A percentile compares a stretch with the other conserved stretches of the same genome.
Conservation (phyloP, 331 rosid species). For the Pyracantha coccinea region DNA sequence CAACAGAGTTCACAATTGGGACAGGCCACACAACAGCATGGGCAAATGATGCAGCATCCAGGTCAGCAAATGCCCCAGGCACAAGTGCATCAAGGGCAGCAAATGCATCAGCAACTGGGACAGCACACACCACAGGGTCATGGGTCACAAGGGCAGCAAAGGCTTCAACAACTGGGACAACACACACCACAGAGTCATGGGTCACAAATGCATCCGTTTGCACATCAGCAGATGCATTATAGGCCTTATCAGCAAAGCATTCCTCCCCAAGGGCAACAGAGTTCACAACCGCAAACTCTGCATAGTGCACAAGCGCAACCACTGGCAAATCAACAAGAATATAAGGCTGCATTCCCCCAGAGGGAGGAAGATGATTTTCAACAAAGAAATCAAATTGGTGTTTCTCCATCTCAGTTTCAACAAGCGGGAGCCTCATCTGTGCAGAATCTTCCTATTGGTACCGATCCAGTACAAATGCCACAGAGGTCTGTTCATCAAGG, state of each 20-base stretch:
- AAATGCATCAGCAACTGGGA: slow-evolving; percentile 24
- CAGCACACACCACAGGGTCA: slow-evolving; percentile 53
- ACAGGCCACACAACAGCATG: slow-evolving; percentile 37
- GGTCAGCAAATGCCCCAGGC: slow-evolving; percentile 28
- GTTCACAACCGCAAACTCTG: slow-evolving; percentile 41
- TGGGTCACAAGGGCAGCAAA: slow-evolving; percentile 50
- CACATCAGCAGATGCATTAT: slow-evolving; percentile 58
- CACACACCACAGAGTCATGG: slow-evolving; percentile 49
- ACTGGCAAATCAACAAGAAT: slow-evolving; percentile 60
- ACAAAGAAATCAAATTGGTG: slow-evolving; percentile 57
- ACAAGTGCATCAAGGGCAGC: slow-evolving; percentile 45
- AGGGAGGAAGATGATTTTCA: slow-evolving; percentile 62
- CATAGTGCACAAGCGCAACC: slow-evolving; percentile 46
- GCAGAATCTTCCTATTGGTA: slow-evolving; percentile 47
- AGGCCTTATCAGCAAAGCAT: slow-evolving; percentile 59
- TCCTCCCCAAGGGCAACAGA: slow-evolving; percentile 49
- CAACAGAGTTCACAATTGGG: slow-evolving; percentile 38
- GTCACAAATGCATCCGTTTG: slow-evolving; percentile 42
- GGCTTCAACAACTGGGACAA: slow-evolving; percentile 51
- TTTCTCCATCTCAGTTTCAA: slow-evolving; percentile 70
- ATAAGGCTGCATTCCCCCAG: slow-evolving; percentile 30
- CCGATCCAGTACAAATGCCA: slow-evolving; percentile 45
- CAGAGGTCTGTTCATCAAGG: slow-evolving; percentile 45
- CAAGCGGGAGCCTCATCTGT: slow-evolving; percentile 46
- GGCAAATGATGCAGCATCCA: slow-evolving; percentile 35